These are phyloP conservation scores for Populus davidiana DNA, from an alignment of 345 rosid genomes.

Conservation along the genomic window DNA sequence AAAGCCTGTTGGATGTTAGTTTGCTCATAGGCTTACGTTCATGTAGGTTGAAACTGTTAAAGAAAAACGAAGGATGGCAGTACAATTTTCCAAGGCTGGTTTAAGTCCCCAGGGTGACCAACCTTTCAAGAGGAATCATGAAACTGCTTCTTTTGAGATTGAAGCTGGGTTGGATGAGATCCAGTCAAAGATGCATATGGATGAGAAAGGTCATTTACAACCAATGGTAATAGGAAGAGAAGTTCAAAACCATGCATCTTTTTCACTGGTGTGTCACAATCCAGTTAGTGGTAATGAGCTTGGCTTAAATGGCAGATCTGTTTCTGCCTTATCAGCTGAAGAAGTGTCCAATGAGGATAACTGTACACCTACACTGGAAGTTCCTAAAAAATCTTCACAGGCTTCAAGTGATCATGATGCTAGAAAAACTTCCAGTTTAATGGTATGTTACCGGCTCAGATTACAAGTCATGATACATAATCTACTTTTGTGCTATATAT, in stretches of 20 bases:
- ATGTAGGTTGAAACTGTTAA: slow-evolving; percentile 53
- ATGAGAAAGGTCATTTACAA: slow-evolving; percentile 19
- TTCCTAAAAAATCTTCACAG: slow-evolving; percentile 9
- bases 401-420: slow-evolving; percentile 12
- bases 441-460: slow-evolving; percentile 36
- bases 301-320: slow-evolving; percentile 13
- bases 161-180: slow-evolving; percentile 21
- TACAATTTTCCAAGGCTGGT: slow-evolving; percentile 61
- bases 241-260: slow-evolving; percentile 7
- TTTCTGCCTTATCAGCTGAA: slow-evolving; percentile 23
- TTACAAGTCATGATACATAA: neutral
- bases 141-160: slow-evolving; percentile 21
- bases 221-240: slow-evolving; percentile 18
- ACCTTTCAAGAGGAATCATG: slow-evolving; percentile 19
- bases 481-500: no score
- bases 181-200: neutral
- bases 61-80: slow-evolving; percentile 57
- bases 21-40: slow-evolving; percentile 9
- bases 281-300: slow-evolving; percentile 13
- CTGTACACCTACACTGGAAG: slow-evolving; percentile 14
- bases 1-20: neutral
- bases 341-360: slow-evolving; percentile 22
- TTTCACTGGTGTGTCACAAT: slow-evolving; percentile 18
- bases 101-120: slow-evolving; percentile 32
- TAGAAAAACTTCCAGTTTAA: slow-evolving; percentile 13